These are phyloP conservation scores for Skeletonema costatum DNA, from an alignment of 108 stramenopile genomes.

Conservation along the genomic window DNA sequence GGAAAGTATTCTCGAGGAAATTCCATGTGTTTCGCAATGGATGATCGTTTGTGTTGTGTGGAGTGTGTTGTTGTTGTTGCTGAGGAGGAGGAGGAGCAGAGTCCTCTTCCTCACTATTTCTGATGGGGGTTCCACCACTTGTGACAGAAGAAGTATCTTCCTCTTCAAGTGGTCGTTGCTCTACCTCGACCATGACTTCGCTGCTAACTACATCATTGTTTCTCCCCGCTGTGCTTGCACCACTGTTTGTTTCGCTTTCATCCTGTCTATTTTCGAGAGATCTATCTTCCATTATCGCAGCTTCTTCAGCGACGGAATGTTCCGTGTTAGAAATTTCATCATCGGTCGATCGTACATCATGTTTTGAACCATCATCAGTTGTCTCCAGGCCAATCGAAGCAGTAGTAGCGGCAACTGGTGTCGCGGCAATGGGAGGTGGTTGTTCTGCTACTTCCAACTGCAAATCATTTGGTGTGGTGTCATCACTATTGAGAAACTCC, in stretches of 20 bases:
- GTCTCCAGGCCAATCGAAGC: neutral
- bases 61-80: neutral
- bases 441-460: neutral
- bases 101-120: neutral
- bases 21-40: conserved; percentile 17
- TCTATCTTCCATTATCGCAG: neutral
- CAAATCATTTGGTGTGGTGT: neutral
- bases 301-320: neutral
- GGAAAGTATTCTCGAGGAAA: conserved; percentile 17
- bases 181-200: neutral
- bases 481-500: conserved; percentile 4
- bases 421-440: neutral
- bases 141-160: neutral
- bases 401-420: neutral
- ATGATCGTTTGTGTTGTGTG: neutral
- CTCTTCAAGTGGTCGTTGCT: neutral
- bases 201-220: neutral
- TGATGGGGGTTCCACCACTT: neutral
- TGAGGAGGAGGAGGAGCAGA: neutral
- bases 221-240: neutral
- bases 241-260: neutral
- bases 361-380: neutral
- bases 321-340: neutral
- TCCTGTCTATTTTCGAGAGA: neutral
- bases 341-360: neutral